Percentiles rank a stretch among this genome's conserved stretches.
These are phyloP conservation scores for Colletotrichum costaricense DNA, from an alignment of 2,329 filamentous ascomycete genomes.

Conservation along the genomic window DNA sequence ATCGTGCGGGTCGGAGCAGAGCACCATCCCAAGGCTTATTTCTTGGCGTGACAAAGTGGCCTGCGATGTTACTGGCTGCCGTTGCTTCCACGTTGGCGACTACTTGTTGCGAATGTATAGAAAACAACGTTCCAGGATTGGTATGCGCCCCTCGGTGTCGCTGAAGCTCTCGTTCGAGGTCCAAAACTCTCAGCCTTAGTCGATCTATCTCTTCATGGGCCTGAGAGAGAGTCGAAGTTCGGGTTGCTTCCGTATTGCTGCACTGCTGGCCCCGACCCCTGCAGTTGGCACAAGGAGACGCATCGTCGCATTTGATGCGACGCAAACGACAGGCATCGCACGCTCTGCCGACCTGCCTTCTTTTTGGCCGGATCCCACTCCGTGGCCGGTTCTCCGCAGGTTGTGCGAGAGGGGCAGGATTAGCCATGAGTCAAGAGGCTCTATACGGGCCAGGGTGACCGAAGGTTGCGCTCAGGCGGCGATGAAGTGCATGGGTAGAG, in stretches of 20 bases:
- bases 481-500: background rate
- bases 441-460: background rate
- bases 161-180: conserved; percentile 45
- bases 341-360: conserved; percentile 41
- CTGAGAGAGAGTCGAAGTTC: conserved; percentile 44
- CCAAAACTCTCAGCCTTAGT: conserved; percentile 43
- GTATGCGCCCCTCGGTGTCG: conserved; percentile 14
- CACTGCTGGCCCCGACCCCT: conserved; percentile 48
- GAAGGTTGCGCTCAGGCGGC: background rate
- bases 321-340: conserved; percentile 55
- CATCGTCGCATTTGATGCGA: conserved; percentile 54
- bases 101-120: background rate
- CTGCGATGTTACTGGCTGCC: background rate
- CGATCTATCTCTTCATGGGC: conserved; percentile 50
- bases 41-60: background rate
- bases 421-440: background rate
- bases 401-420: background rate
- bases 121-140: background rate
- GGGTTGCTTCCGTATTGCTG: conserved; percentile 44
- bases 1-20: conserved; percentile 46
- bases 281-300: conserved; percentile 53
- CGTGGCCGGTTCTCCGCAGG: background rate
- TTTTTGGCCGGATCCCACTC: conserved; percentile 17
- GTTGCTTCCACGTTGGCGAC: conserved; percentile 21
- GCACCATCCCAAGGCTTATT: conserved; percentile 50